Evolutionary conservation across 208 protist species (phyloP).

Genomic region (Strigomonas culicis): DNA sequence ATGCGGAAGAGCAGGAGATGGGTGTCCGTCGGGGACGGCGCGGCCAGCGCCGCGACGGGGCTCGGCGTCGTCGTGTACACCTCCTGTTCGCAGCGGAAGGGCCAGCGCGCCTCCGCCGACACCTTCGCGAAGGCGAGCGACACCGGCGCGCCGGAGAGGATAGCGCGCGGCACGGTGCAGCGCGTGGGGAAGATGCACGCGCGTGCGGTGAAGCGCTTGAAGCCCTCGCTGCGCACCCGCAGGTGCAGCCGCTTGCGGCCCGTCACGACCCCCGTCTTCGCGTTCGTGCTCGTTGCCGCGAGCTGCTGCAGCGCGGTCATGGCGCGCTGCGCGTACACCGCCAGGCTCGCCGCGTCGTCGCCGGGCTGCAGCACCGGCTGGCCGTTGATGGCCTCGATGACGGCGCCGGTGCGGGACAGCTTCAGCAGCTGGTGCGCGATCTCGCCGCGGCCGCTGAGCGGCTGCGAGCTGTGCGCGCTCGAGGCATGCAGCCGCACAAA

Average conservation of each 20-base stretch:
- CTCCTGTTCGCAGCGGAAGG: neutral
- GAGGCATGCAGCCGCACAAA: no score
- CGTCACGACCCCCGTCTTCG: no score
- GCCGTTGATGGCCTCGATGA: slow-evolving; percentile 41
- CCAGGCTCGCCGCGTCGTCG: no score
- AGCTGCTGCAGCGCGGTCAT: no score
- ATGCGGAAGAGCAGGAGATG: no score
- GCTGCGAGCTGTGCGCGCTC: slow-evolving; percentile 28
- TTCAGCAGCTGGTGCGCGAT: slow-evolving; percentile 38
- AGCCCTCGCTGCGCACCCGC: slow-evolving; percentile 21
- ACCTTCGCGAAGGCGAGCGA: slow-evolving; percentile 15
- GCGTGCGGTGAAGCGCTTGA: slow-evolving; percentile 38
- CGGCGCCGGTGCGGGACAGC: slow-evolving; percentile 26
- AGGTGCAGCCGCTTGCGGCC: slow-evolving; percentile 31
- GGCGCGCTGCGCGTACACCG: neutral
- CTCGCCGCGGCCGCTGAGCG: slow-evolving; percentile 48
- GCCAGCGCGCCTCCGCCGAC: slow-evolving; percentile 19
- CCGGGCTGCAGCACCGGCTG: slow-evolving; percentile 12
- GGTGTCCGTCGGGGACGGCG: no score
- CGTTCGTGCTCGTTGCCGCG: no score
- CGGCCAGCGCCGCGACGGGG: no score
- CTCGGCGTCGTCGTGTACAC: no score
- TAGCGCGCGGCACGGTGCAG: slow-evolving; percentile 21
- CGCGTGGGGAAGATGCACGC: slow-evolving; percentile 28
- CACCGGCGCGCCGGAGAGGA: slow-evolving; percentile 20